A percentile compares a stretch with the other conserved stretches of the same genome.
These are phyloP conservation scores for Backusella macrospora DNA, from an alignment of 192 early-diverging fungal species.

Conservation along the genomic window DNA sequence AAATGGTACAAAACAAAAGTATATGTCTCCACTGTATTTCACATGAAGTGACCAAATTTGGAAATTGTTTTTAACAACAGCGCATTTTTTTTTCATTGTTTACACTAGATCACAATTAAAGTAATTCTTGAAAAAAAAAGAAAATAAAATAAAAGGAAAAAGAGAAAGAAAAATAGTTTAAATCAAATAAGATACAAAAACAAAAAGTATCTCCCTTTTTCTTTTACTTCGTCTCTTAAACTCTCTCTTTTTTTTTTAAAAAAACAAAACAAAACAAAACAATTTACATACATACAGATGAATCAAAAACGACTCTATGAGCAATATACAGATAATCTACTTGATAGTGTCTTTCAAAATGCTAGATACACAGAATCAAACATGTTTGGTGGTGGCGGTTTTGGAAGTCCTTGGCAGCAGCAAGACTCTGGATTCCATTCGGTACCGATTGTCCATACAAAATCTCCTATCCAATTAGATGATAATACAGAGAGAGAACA, in stretches of 20 bases:
- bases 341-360: conserved; percentile 11
- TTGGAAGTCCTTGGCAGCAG: not conserved
- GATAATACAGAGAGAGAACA: not conserved
- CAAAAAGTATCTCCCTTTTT: not conserved
- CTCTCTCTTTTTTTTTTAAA: not conserved
- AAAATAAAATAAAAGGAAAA: too few relatives aligned
- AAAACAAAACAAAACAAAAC: not conserved
- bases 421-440: not conserved
- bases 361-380: not conserved
- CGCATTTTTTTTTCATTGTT: conserved; percentile 5
- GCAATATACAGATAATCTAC: not conserved
- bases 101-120: conserved; percentile 15
- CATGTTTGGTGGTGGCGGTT: not conserved
- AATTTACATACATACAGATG: not conserved
- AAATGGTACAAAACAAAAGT: not conserved
- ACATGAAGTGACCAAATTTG: not conserved
- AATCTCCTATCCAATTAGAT: not conserved
- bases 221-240: not conserved
- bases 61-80: conserved; percentile 12
- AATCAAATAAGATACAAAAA: not conserved
- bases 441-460: not conserved
- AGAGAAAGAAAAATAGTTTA: not conserved
- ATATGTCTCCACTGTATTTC: too few relatives aligned
- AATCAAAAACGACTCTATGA: conserved; percentile 2
- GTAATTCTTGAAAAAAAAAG: not conserved